Base-by-base conservation (phyloP, 1,139 yeast genomes). In the Kodamaea plutei region DNA sequence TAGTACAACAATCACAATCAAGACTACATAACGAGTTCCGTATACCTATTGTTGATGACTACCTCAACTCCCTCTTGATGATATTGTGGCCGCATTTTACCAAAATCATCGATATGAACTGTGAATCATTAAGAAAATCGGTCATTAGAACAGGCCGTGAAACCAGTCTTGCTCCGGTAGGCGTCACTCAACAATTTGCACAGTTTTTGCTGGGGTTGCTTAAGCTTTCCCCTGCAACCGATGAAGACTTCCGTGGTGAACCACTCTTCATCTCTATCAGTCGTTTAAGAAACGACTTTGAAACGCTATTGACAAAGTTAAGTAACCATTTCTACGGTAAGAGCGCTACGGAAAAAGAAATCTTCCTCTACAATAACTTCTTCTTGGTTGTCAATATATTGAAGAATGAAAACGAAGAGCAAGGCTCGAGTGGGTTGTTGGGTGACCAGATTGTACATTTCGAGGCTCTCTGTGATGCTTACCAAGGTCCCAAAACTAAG, bases 81-180 rank as follows among this genome's bases (percentile, higher is more conserved):
- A 52, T 70, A 1, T 60, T 89, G 24, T 89, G 96, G 96, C 96
- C 96, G 1, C 78, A 75, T 37, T 84, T 88, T 48, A 94, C 91
- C 46, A 70, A 66, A 30, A 64, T 84, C 23, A 71, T 88, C 31
- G 96, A 88, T 53, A 58, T 73, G 28, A 85, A 88, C 46, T 81
- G 94, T 50, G 87, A 81, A 14, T 73, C 77, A 17, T 61, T 88
- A 54, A 65, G 74, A 64, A 39, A 64, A 57, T 34, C 66, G 56
- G 21, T 56, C 64, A 30, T 52, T 24, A 40, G 39, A n/a, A 47
- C 55, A 17, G 39, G 56, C 19, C 45, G 57, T 44, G 50, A 54
- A 54, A 26, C 64, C 46, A 49, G 64, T 54, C 27, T 91, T 78
- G 45, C 88, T 61, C 65, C 85, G 52, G 41, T 59, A 8, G 41